Percentiles rank a stretch among this genome's conserved stretches.
Conservation (phyloP, 495 filamentous ascomycete species). For the Bombardia bombarda region DNA sequence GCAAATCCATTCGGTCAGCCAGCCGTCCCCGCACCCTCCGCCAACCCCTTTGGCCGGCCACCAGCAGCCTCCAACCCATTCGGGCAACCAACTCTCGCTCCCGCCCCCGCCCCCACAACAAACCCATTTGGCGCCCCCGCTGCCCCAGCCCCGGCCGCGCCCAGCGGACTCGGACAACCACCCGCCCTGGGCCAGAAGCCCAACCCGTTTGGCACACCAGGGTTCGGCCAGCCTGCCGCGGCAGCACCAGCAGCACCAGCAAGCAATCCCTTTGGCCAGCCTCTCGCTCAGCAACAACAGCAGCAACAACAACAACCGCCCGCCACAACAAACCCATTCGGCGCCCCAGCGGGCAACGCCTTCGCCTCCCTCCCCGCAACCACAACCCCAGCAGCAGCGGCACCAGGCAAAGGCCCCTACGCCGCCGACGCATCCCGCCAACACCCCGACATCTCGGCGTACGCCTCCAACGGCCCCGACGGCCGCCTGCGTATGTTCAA, state of each 20-base stretch:
- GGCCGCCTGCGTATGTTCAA: slow-evolving; percentile 31
- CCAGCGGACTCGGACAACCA: slow-evolving; percentile 16
- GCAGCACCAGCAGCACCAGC: not conserved
- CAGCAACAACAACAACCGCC: slow-evolving; percentile 1
- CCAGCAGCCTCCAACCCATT: slow-evolving; percentile 9
- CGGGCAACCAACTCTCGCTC: slow-evolving; percentile 11
- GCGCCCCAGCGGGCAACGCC: slow-evolving; percentile 2
- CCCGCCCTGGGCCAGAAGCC: slow-evolving; percentile 5
- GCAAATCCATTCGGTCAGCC: slow-evolving; percentile 19
- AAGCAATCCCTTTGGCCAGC: too few species aligned
- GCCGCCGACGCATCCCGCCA: slow-evolving; percentile 31
- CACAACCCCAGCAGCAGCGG: slow-evolving; percentile 5
- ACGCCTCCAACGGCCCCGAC: slow-evolving; percentile 23
- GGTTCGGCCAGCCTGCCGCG: slow-evolving; percentile 4
- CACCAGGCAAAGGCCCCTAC: slow-evolving; percentile 27
- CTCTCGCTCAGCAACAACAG: not conserved
- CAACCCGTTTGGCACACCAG: not conserved
- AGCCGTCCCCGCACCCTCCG: not conserved
- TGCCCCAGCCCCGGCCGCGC: too few species aligned
- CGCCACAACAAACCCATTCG: slow-evolving; percentile 2
- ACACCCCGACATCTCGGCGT: slow-evolving; percentile 32
- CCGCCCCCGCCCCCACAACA: slow-evolving; percentile 4
- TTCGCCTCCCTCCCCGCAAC: slow-evolving; percentile 1
- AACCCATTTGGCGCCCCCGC: too few species aligned
- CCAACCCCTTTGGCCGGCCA: slow-evolving; percentile 1